phyloP scores from a whole-genome alignment of 352 stramenopile species.

The Poterioochromonas sp. region DNA sequence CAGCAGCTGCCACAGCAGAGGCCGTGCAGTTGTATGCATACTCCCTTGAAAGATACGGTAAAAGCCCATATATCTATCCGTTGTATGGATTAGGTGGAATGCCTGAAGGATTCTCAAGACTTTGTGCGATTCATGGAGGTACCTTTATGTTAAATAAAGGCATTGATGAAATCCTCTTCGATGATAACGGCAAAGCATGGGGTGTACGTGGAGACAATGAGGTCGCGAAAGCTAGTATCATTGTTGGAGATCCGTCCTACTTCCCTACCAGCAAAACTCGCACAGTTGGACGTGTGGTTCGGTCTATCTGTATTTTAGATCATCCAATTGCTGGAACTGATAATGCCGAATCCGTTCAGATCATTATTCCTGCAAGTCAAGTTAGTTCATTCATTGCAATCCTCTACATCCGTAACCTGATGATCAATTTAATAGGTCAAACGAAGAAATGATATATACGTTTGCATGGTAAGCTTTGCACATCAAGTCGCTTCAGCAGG shows the following conservation, averaged over 20 bases:
- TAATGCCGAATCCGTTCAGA: slow-evolving; percentile 88
- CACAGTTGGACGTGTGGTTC: slow-evolving; percentile 84
- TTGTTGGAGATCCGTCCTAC: slow-evolving; percentile 98
- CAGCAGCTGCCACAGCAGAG: slow-evolving; percentile 83
- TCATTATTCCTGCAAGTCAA: slow-evolving; percentile 91
- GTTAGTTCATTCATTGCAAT: slow-evolving; percentile 29
- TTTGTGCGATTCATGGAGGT: slow-evolving; percentile 96
- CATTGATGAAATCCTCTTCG: slow-evolving; percentile 75
- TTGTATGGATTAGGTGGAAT: slow-evolving; percentile 95
- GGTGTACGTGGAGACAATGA: slow-evolving; percentile 62
- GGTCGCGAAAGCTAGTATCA: slow-evolving; percentile 87
- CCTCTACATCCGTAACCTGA: neutral
- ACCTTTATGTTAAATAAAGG: slow-evolving; percentile 95
- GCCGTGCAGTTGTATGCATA: slow-evolving; percentile 96
- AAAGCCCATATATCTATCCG: slow-evolving; percentile 98
- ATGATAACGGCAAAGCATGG: slow-evolving; percentile 80
- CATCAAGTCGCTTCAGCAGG: slow-evolving; percentile 87
- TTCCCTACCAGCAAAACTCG: slow-evolving; percentile 83
- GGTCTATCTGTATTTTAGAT: slow-evolving; percentile 98
- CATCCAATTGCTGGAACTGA: slow-evolving; percentile 75
- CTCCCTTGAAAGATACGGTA: slow-evolving; percentile 86
- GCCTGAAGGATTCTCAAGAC: slow-evolving; percentile 95
- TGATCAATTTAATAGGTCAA: slow-evolving; percentile 59
- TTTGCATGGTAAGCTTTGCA: slow-evolving; percentile 84
- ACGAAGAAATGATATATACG: slow-evolving; percentile 96